Base-by-base conservation (phyloP, 208 protist genomes). In the Leishmania lainsoni region DNA sequence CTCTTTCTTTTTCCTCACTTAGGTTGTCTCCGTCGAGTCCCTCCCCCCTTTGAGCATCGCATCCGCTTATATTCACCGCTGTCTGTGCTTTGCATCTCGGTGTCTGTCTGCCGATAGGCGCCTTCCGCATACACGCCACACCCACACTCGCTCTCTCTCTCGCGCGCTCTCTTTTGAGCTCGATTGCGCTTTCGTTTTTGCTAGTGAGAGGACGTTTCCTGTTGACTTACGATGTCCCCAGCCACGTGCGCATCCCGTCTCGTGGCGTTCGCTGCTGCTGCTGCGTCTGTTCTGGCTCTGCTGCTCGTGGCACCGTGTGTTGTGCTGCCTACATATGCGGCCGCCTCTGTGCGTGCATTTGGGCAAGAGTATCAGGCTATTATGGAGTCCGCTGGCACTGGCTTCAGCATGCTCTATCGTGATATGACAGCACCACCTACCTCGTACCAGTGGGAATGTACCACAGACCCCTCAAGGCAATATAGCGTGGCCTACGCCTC, bases 401-500 rank as follows among this genome's bases (percentile, higher is more conserved):
- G 81, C 26, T 84, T 84, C 29, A 29, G 76, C 61, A 74, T 78
- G 81, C 49, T 80, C 26, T 84, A 81, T 49, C 69, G 78, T 16
- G 81, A 84, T 49, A 79, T 79, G 69, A 79, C 75, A 6, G 58
- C 75, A 32, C 81, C 72, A 61, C 81, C 81, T 5, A 32, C 71
- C 0, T 66, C 81, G 9, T 84, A 81, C 59, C 59, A 70, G 69
- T 84, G 81, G 81, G 51, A 48, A n/a, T 84, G 81, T 56, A 63
- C 58, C 39, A 51, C 54, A 48, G 81, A 35, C 32, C 42, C 70
- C 14, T 73, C 26, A 14, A 58, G 20, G 17, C 22, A 1, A 5
- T 78, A 66, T 49, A 84, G 76, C 29, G 81, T 84, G n/a, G 81
- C 81, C 51, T 84, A 84, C 81, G 81, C 76, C 6, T 84, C 81